Base-by-base conservation (phyloP, 108 stramenopile species). In the Skeletonema menzelii region DNA sequence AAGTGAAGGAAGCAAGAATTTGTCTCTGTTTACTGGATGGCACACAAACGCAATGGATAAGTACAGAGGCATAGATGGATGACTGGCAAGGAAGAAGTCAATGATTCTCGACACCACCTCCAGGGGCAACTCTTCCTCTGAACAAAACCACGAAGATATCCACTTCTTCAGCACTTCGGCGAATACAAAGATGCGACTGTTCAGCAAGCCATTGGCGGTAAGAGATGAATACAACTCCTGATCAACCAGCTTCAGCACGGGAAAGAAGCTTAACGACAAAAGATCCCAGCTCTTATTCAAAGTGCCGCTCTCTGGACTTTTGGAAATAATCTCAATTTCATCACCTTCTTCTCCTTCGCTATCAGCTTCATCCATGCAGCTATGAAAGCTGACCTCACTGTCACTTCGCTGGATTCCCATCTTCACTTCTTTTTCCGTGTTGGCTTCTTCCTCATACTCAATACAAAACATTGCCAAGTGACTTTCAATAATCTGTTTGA, bases 41-140 rank as follows among this genome's bases (percentile, higher is more conserved):
- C 70, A 71, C n/a, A 71, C 26, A 38, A 71, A 19, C 1, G 70
- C 70, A 27, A 63, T 61, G 6, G 70, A 71, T 4, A 71, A 59
- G 28, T 71, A 71, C 73, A 74, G 40, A 58, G 73, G 73, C 73
- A 74, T 74, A 14, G 27, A 42, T 15, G 73, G 65, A 46, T 74
- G 73, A 37, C 73, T 74, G n/a, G 73, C 73, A 55, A 74, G 35
- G 38, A 74, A 56, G 56, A 74, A 74, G 34, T 74, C 73, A 26
- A 74, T 65, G n/a, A 74, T 27, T 56, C 73, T 65, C 8, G 65
- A 65, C 10, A 59, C 24, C 6, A 59, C 73, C 10, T 65, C 56
- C 30, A 74, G 20, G 3, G 73, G 73, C 65, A 74, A 30, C 5
- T 58, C 24, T 11, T 57, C 27, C 17, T 59, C 37, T 30, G 56